Percentiles rank a stretch among this genome's conserved stretches.
phyloP scores from a whole-genome alignment of 305 asterid genomes.

The Ilex paraguariensis region DNA sequence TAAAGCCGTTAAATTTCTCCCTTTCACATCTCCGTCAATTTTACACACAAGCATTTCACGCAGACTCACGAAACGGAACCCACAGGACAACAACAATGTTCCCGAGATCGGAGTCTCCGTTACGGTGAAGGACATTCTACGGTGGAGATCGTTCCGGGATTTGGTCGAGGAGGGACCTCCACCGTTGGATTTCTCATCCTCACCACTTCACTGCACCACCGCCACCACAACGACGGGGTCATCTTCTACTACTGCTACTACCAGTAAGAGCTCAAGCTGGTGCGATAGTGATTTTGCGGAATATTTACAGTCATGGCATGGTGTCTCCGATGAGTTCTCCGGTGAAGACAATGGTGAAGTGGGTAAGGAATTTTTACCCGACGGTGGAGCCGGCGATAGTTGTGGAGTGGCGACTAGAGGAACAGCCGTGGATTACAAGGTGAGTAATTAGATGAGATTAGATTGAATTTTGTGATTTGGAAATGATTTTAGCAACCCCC shows the following conservation, averaged over 20 bases:
- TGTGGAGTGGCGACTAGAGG: too few relatives aligned
- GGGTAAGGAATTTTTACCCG: conserved; percentile 17
- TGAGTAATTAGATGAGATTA: too few relatives aligned
- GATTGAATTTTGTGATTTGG: too few relatives aligned
- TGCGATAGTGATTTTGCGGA: conserved; percentile 51
- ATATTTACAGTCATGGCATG: conserved; percentile 40
- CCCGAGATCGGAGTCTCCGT: conserved; percentile 9
- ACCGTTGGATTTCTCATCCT: conserved; percentile 21
- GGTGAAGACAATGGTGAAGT: conserved; percentile 9
- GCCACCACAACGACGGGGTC: conserved; percentile 13
- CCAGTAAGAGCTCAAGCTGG: conserved; percentile 56
- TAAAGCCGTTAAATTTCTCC: conserved; percentile 49
- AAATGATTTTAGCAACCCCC: too few relatives aligned
- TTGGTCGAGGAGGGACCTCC: conserved; percentile 38
- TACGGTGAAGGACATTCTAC: conserved; percentile 46
- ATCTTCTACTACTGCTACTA: conserved; percentile 12
- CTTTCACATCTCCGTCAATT: conserved; percentile 35
- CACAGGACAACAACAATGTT: conserved; percentile 5
- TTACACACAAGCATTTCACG: conserved; percentile 36
- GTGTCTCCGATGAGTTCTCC: conserved; percentile 30
- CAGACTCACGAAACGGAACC: conserved; percentile 19
- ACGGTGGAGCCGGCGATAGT: conserved; percentile 6
- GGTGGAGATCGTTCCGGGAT: conserved; percentile 79
- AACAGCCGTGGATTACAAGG: too few relatives aligned
- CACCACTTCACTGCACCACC: conserved; percentile 22